These are phyloP conservation scores for Leccinum pellstonianum DNA, from an alignment of 768 basidiomycete genomes.

Conservation along the genomic window DNA sequence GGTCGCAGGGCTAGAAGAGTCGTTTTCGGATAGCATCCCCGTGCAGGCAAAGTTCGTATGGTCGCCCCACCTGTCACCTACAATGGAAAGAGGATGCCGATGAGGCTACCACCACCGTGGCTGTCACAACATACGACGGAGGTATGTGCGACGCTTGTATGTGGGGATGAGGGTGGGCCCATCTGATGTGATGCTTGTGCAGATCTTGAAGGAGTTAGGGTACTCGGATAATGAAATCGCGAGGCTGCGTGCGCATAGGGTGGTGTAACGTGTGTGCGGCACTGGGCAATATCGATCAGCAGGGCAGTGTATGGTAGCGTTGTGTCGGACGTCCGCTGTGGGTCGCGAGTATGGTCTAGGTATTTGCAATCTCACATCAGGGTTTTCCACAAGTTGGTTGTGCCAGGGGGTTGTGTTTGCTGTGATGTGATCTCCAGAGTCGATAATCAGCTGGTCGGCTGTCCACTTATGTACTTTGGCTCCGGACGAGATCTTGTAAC, in stretches of 20 bases:
- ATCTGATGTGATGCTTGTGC: slow-evolving; percentile 5
- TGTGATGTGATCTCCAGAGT: slow-evolving; percentile 27
- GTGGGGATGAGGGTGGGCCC: not conserved
- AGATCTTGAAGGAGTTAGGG: slow-evolving; percentile 45
- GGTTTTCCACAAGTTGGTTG: slow-evolving; percentile 19
- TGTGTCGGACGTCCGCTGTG: slow-evolving; percentile 30
- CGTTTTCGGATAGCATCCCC: slow-evolving; percentile 53
- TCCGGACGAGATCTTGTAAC: slow-evolving; percentile 26
- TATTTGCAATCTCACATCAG: slow-evolving; percentile 26
- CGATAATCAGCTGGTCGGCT: slow-evolving; percentile 31
- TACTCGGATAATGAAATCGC: slow-evolving; percentile 41
- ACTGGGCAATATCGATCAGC: not conserved
- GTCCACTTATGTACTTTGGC: slow-evolving; percentile 31
- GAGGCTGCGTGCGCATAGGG: slow-evolving; percentile 41
- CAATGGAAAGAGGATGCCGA: slow-evolving; percentile 75
- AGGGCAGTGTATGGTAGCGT: slow-evolving; percentile 3
- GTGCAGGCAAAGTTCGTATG: slow-evolving; percentile 74
- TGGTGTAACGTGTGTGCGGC: slow-evolving; percentile 35
- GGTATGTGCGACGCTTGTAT: slow-evolving; percentile 38
- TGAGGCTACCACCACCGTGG: slow-evolving; percentile 80
- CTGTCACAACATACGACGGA: slow-evolving; percentile 81
- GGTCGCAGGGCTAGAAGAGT: slow-evolving; percentile 10
- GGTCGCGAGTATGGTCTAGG: slow-evolving; percentile 25
- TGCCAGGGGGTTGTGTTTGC: slow-evolving; percentile 10
- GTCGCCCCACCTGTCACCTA: slow-evolving; percentile 81